Evolutionary conservation across 352 stramenopile species (phyloP).

Genomic region (Pythium vanterpoolii): DNA sequence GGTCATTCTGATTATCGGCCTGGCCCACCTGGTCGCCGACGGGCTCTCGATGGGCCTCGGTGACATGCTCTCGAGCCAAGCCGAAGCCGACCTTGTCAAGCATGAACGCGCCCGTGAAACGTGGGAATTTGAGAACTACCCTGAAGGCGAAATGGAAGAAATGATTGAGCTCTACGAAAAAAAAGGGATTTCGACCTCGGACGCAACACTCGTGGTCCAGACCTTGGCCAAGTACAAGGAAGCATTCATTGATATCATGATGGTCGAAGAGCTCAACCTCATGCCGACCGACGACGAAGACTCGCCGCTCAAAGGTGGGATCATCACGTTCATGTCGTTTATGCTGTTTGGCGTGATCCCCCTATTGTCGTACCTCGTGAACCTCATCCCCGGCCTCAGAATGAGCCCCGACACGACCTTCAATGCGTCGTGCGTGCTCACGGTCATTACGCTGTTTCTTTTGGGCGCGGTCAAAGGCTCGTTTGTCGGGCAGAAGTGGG

Average conservation of each 20-base stretch:
- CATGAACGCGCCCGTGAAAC: constrained; percentile 90
- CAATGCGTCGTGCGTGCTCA: constrained; percentile 93
- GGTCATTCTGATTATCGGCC: constrained; percentile 94
- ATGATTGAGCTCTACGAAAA: constrained; percentile 96
- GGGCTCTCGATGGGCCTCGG: constrained; percentile 94
- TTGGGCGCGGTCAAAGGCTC: constrained; percentile 91
- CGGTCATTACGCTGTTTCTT: constrained; percentile 92
- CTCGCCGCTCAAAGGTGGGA: constrained; percentile 71
- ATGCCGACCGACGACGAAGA: constrained; percentile 93
- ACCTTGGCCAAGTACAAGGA: constrained; percentile 97
- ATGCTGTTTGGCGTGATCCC: constrained; percentile 91
- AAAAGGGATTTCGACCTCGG: constrained; percentile 87
- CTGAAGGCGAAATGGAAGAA: constrained; percentile 94
- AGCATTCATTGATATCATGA: constrained; percentile 98
- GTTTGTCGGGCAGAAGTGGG: constrained; percentile 82
- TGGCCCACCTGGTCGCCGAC: constrained; percentile 94
- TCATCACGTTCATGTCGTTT: constrained; percentile 91
- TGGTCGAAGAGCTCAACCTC: constrained; percentile 95
- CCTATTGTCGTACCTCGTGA: constrained; percentile 91
- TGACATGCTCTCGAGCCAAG: constrained; percentile 93
- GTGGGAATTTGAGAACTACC: constrained; percentile 96
- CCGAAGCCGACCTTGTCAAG: constrained; percentile 91
- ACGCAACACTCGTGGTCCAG: constrained; percentile 89
- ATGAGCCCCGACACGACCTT: constrained; percentile 66
- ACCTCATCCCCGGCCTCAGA: constrained; percentile 68